Percentiles rank a stretch among this genome's conserved stretches.
Conservation (phyloP, 345 rosid genomes). For the Salix udensis region DNA sequence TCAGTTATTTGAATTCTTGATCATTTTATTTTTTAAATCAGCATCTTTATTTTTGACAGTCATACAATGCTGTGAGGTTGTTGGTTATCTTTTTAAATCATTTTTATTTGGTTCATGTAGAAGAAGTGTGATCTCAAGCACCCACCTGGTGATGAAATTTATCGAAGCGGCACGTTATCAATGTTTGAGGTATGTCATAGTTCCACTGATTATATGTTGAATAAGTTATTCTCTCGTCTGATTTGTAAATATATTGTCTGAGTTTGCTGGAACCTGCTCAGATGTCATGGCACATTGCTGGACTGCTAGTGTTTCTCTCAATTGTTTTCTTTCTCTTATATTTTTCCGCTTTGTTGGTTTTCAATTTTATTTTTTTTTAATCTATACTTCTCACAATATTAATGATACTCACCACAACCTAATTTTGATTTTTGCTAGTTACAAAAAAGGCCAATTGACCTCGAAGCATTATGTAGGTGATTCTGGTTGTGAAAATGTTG, state of each 20-base stretch:
- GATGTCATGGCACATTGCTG: neutral
- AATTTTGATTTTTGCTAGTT: neutral
- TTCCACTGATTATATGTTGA: no score
- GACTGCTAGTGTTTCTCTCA: neutral
- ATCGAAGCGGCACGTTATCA: constrained; percentile 90
- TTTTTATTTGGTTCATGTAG: constrained; percentile 29
- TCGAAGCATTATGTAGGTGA: neutral
- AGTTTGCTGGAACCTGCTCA: neutral
- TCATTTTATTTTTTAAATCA: neutral
- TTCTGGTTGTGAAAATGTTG: neutral
- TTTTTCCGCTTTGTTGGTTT: neutral
- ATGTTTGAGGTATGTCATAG: constrained; percentile 82
- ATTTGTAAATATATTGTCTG: neutral
- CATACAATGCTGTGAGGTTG: neutral
- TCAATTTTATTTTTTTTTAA: neutral
- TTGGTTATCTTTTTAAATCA: neutral
- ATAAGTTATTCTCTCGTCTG: neutral
- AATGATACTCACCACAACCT: neutral
- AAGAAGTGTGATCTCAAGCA: constrained; percentile 95
- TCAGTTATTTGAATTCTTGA: neutral
- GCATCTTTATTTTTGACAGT: neutral
- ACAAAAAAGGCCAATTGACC: neutral
- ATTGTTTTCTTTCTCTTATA: neutral
- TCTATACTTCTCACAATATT: neutral
- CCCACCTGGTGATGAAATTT: constrained; percentile 99